Conservation (phyloP, 805 yeast species). For the Blastobotrys peoriensis region DNA sequence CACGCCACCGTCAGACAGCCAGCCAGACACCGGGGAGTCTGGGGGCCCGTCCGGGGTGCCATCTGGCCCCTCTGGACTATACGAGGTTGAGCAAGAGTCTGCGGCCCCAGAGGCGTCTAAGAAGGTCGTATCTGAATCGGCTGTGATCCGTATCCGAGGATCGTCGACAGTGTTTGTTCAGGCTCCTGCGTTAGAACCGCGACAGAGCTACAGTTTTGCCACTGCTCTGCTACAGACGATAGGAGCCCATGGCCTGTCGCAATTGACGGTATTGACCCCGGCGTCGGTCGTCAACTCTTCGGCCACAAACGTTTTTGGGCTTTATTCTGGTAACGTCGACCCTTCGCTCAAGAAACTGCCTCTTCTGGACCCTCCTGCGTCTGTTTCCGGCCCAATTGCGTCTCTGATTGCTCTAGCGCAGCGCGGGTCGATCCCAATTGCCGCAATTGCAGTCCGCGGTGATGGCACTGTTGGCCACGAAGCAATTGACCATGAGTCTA, state of each 20-base stretch:
- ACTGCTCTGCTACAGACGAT: conserved; percentile 10
- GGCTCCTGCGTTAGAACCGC: conserved; percentile 13
- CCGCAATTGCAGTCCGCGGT: conserved; percentile 24
- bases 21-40: not conserved
- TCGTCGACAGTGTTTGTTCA: conserved; percentile 2
- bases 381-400: conserved; percentile 29
- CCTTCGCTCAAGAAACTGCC: conserved; percentile 9
- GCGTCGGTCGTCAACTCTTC: conserved; percentile 13
- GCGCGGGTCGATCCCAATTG: conserved; percentile 16
- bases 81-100: conserved; percentile 11
- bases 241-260: conserved; percentile 1
- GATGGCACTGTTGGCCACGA: conserved; percentile 32
- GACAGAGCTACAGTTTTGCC: conserved; percentile 15
- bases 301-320: conserved; percentile 9
- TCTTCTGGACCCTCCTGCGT: conserved; percentile 25
- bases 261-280: conserved; percentile 12
- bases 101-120: conserved; percentile 2
- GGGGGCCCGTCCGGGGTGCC: not conserved
- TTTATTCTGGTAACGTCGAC: conserved; percentile 8
- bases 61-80: conserved; percentile 6
- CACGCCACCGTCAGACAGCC: too few species aligned
- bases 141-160: not conserved
- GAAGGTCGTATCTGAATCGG: conserved; percentile 3
- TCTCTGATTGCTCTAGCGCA: conserved; percentile 26
- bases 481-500: conserved; percentile 16